Conservation (phyloP, 345 rosid species). For the Dipteronia sinensis region DNA sequence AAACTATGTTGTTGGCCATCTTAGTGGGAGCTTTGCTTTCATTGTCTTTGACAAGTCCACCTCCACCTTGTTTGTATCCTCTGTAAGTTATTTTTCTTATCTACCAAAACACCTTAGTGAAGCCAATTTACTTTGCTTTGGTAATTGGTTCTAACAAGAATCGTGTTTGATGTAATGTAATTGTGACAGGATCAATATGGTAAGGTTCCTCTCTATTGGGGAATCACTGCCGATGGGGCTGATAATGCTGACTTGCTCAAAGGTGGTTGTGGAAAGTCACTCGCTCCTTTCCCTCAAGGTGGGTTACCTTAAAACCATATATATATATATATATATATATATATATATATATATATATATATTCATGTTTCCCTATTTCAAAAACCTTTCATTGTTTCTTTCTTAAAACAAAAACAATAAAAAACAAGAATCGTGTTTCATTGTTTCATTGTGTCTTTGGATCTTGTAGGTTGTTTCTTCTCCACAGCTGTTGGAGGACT, state of each 20-base stretch:
- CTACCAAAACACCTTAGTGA: constrained; percentile 7
- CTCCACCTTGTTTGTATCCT: constrained; percentile 82
- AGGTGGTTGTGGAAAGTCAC: constrained; percentile 96
- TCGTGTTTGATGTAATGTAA: background rate
- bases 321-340: too few species aligned
- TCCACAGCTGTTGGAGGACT: constrained; percentile 84
- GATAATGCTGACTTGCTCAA: constrained; percentile 80
- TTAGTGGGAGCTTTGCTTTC: constrained; percentile 82
- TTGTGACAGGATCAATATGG: constrained; percentile 78
- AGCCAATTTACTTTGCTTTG: background rate
- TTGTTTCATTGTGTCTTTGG: background rate
- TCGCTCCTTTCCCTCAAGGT: constrained; percentile 99
- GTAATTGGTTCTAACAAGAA: background rate
- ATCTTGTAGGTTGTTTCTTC: constrained; percentile 76
- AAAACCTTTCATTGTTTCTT: background rate
- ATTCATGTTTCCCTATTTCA: background rate
- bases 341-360: too few species aligned
- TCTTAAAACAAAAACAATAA: too few species aligned
- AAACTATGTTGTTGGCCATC: constrained; percentile 86
- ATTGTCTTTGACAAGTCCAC: constrained; percentile 86
- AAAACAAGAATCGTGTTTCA: too few species aligned
- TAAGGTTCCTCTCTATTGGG: constrained; percentile 94
- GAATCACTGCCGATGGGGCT: constrained; percentile 97
- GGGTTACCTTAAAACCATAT: constrained; percentile 3
- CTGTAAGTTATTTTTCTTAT: constrained; percentile 30